These are phyloP conservation scores for Neurospora crassa DNA, from an alignment of 2,329 filamentous ascomycete species.

Conservation along the genomic window DNA sequence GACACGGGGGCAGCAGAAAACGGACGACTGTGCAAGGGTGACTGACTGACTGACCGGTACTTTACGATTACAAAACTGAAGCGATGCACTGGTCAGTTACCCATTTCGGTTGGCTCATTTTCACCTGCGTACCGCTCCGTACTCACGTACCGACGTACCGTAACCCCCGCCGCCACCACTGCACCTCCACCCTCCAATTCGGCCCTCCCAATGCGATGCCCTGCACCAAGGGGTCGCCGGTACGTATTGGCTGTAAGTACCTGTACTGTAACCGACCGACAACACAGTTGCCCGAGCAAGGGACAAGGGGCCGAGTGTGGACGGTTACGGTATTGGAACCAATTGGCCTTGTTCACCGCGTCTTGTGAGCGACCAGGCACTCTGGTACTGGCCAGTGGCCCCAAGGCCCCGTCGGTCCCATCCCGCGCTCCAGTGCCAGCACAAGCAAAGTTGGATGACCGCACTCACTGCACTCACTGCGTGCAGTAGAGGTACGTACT, in stretches of 20 bases:
- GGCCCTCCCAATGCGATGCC: conserved; percentile 9
- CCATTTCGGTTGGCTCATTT: background rate
- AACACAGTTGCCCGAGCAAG: background rate
- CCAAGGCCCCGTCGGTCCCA: background rate
- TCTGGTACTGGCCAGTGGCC: conserved; percentile 1
- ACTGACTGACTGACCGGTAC: conserved; percentile 6
- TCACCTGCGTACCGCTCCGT: background rate
- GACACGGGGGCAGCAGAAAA: conserved; percentile 1
- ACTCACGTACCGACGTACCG: background rate
- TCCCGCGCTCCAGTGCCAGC: background rate
- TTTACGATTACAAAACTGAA: conserved; percentile 1
- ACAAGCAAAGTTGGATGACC: background rate
- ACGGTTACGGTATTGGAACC: conserved; percentile 14
- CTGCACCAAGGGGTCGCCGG: conserved; percentile 16
- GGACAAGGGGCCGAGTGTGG: conserved; percentile 11
- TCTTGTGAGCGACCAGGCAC: conserved; percentile 3
- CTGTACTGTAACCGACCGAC: conserved; percentile 15
- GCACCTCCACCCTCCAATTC: background rate
- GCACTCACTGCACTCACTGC: background rate
- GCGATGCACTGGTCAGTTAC: background rate
- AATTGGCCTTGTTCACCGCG: conserved; percentile 18
- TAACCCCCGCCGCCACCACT: background rate
- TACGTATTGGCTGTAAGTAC: conserved; percentile 15
- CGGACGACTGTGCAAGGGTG: background rate
- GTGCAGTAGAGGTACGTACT: background rate